These are phyloP conservation scores for Agrocybe chaxingu DNA, from an alignment of 768 basidiomycete genomes.

Conservation along the genomic window DNA sequence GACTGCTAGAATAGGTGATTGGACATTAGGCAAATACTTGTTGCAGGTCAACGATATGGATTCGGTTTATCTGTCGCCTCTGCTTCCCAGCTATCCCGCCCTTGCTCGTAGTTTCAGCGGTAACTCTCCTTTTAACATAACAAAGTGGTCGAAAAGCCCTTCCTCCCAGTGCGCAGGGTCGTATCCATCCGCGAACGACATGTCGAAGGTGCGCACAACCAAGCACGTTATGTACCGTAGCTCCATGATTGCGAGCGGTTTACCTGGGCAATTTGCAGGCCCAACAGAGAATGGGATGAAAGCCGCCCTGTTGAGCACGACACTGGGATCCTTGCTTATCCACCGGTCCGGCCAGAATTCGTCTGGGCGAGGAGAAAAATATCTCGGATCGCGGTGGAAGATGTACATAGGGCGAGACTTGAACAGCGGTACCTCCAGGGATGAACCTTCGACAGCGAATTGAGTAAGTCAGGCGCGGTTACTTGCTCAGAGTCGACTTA, in stretches of 20 bases:
- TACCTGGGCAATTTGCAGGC: slow-evolving; percentile 50
- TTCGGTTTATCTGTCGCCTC: no score
- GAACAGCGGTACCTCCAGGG: slow-evolving; percentile 36
- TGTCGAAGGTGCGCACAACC: slow-evolving; percentile 27
- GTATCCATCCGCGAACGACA: slow-evolving; percentile 24
- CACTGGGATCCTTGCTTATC: slow-evolving; percentile 9
- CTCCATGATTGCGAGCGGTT: slow-evolving; percentile 31
- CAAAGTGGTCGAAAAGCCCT: slow-evolving; percentile 25
- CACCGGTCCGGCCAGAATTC: slow-evolving; percentile 32
- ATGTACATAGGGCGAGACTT: slow-evolving; percentile 32
- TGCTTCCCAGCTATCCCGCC: background rate
- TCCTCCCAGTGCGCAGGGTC: slow-evolving; percentile 23
- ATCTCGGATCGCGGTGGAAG: slow-evolving; percentile 35
- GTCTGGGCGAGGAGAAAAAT: slow-evolving; percentile 36
- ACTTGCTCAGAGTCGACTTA: slow-evolving; percentile 7
- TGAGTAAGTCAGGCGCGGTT: background rate
- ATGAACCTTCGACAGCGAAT: slow-evolving; percentile 25
- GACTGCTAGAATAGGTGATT: no score
- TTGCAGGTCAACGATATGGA: no score
- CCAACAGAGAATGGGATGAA: slow-evolving; percentile 42
- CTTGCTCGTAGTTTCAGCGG: slow-evolving; percentile 7
- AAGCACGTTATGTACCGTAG: slow-evolving; percentile 27
- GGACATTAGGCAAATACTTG: no score
- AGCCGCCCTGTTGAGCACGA: slow-evolving; percentile 19
- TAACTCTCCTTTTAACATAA: slow-evolving; percentile 10